Conservation (phyloP, 2,329 filamentous ascomycete genomes). For the Fusarium heterosporum region DNA sequence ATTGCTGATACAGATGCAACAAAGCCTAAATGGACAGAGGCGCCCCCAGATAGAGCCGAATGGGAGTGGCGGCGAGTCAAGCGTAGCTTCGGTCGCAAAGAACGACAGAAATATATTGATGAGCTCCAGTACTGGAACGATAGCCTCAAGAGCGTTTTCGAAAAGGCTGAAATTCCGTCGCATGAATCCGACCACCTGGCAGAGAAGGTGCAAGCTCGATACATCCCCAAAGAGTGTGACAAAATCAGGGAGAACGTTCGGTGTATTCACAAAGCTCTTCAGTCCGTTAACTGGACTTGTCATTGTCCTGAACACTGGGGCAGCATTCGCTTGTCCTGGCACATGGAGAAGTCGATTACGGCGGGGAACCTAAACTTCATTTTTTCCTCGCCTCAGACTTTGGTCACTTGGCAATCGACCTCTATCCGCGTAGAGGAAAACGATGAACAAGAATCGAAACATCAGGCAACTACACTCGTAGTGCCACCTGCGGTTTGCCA, state of each 20-base stretch:
- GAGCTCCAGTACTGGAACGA: background rate
- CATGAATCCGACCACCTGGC: background rate
- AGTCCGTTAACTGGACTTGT: background rate
- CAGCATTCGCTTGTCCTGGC: background rate
- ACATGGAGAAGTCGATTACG: background rate
- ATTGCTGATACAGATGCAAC: too few relatives aligned
- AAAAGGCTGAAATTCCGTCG: background rate
- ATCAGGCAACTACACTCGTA: accelerated
- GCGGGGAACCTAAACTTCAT: background rate
- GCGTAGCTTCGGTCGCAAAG: too few relatives aligned
- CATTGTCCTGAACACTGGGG: background rate
- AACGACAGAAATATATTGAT: too few relatives aligned
- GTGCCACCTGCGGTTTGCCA: background rate
- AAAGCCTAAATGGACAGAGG: too few relatives aligned
- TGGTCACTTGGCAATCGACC: background rate
- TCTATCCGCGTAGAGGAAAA: background rate
- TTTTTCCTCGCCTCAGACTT: background rate
- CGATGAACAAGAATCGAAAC: background rate
- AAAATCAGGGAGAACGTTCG: background rate
- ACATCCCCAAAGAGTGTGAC: background rate
- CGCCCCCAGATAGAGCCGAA: too few relatives aligned
- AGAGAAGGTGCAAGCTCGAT: background rate
- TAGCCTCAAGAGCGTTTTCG: background rate
- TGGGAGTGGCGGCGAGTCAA: too few relatives aligned
- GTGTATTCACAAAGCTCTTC: background rate